Percentiles rank a stretch among this genome's conserved stretches.
These are phyloP conservation scores for Starmerella roubikii DNA, from an alignment of 805 yeast species.

Conservation along the genomic window DNA sequence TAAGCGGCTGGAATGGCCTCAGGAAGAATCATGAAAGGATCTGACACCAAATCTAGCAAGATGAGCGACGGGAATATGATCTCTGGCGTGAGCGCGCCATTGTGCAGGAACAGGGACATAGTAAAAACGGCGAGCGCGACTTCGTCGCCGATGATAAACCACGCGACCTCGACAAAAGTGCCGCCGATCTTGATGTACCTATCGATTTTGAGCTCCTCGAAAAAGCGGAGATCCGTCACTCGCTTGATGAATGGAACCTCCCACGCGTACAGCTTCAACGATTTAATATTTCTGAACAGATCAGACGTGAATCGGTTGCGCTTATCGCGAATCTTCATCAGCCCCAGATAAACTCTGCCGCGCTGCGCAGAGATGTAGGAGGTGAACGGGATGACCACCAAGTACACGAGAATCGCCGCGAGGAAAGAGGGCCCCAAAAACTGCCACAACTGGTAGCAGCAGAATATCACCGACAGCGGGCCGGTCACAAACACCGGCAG, in stretches of 20 bases:
- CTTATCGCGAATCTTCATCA: slow-evolving; percentile 78
- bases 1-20: slow-evolving; percentile 11
- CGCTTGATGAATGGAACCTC: slow-evolving; percentile 69
- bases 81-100: slow-evolving; percentile 67
- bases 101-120: slow-evolving; percentile 47
- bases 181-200: slow-evolving; percentile 48
- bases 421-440: slow-evolving; percentile 78
- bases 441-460: slow-evolving; percentile 56
- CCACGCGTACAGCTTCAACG: slow-evolving; percentile 92
- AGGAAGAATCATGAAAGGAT: slow-evolving; percentile 15
- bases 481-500: slow-evolving; percentile 78
- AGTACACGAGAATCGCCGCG: slow-evolving; percentile 70
- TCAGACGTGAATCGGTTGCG: slow-evolving; percentile 78
- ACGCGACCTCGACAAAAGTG: slow-evolving; percentile 28
- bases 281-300: slow-evolving; percentile 75
- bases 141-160: slow-evolving; percentile 58
- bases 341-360: slow-evolving; percentile 55
- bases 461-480: slow-evolving; percentile 67
- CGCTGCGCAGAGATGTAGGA: slow-evolving; percentile 45
- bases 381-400: slow-evolving; percentile 64
- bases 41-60: slow-evolving; percentile 37
- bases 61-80: slow-evolving; percentile 55
- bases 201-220: slow-evolving; percentile 70
- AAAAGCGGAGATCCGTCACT: slow-evolving; percentile 43
- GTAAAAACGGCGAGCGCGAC: slow-evolving; percentile 83